Base-by-base conservation (phyloP, 1,284 basidiomycete species). In the Melampsora americana region DNA sequence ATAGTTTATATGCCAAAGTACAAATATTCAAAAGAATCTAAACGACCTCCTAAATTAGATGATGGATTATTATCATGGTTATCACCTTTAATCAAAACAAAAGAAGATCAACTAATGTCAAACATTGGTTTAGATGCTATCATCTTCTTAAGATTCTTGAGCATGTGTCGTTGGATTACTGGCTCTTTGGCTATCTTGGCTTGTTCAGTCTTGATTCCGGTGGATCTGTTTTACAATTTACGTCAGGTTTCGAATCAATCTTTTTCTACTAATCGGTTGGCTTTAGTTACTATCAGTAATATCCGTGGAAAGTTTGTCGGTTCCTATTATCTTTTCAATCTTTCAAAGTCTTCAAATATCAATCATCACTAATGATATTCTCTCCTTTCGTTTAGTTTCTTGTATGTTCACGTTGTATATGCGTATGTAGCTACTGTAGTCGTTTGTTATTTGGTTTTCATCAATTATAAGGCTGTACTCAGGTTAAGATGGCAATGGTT, bases 121-220 rank as follows among this genome's bases (percentile, higher is more conserved):
- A 93, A 95, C 82, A 87, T 97, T 80, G 95, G 86, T 20, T 88
- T 97, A 26, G 96, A 99, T 82, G 95, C 95, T 0, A 90, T 93
- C 67, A 88, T 91, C 16, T 99, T 92, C 83, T 88, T 99, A 23
- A 90, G 95, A 28, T 97, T 99, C 83, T 86, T 91, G 35, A 89
- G 93, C 78, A 89, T 99, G 85, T 87, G 92, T 81, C 89, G 93
- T 32, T 88, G 87, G 85, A 85, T 92, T 53, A 95, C 94, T 85
- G 85, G 87, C 60, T 83, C 85, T 53, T 86, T 93, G 71, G 88
- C 90, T 0, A 67, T 87, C 68, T 84, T 93, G 67, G 86, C 88
- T 60, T 91, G 90, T 79, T 88, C 85, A 20, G 85, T 93, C 48
- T 88, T 97, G 78, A 87, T 96, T 77, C 92, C 92, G 88, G 78